phyloP scores from a whole-genome alignment of 129 eudicot species.

The Flaveria bidentis region DNA sequence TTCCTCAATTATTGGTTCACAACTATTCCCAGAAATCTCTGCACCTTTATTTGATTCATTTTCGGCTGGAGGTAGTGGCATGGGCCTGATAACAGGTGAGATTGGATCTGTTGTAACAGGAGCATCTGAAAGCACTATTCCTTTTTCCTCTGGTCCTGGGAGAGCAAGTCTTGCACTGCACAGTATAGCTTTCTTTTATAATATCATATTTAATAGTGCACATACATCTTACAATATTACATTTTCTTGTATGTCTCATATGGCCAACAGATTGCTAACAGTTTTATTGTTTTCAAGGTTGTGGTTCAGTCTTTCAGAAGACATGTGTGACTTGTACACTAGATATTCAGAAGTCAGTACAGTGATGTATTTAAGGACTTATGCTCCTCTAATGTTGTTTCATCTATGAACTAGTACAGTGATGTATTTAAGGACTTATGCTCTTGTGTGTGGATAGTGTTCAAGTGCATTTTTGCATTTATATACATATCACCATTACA shows the following conservation, averaged over 20 bases:
- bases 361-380: background rate
- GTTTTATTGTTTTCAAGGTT: background rate
- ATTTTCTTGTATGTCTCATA: background rate
- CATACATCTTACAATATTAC: background rate
- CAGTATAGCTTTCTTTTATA: background rate
- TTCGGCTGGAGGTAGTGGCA: constrained; percentile 42
- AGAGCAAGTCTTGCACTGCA: constrained; percentile 93
- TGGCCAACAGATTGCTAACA: background rate
- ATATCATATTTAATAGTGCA: background rate
- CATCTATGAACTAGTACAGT: background rate
- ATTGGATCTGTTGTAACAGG: constrained; percentile 30
- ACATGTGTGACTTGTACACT: background rate
- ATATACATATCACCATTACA: background rate
- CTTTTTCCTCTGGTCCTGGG: constrained; percentile 86
- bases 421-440: background rate
- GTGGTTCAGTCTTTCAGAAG: background rate
- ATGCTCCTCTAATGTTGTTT: background rate
- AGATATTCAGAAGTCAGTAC: background rate
- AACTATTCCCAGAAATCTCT: constrained; percentile 19
- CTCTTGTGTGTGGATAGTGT: background rate
- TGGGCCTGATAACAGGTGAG: constrained; percentile 37
- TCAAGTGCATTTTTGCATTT: background rate
- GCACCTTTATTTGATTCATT: constrained; percentile 16
- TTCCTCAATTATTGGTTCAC: constrained; percentile 78
- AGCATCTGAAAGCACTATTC: constrained; percentile 48